Percentiles rank a stretch among this genome's conserved stretches.
Evolutionary conservation across 768 basidiomycete genomes (phyloP).

Genomic region (Macrolepiota dolichaula): DNA sequence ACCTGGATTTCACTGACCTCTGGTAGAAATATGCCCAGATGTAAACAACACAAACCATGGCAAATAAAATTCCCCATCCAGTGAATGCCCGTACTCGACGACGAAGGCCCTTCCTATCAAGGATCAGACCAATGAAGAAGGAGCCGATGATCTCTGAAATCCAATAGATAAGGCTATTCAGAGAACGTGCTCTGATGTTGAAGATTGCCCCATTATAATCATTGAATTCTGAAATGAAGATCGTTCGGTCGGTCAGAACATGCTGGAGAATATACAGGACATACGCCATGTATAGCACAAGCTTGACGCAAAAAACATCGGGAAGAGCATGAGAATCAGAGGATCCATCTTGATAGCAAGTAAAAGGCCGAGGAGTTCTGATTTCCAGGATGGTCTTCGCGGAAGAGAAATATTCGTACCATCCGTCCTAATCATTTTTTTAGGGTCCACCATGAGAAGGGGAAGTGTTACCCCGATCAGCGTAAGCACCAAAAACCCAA

Average conservation of each 20-base stretch:
- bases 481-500: constrained; percentile 72
- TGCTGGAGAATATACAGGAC: constrained; percentile 19
- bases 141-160: constrained; percentile 75
- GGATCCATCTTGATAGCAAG: constrained; percentile 68
- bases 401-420: constrained; percentile 62
- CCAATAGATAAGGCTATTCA: constrained; percentile 84
- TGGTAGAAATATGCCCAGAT: constrained; percentile 79
- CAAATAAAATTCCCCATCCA: constrained; percentile 61
- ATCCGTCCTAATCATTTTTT: constrained; percentile 70
- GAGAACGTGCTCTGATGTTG: constrained; percentile 71
- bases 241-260: constrained; percentile 1
- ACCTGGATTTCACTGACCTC: constrained; percentile 40
- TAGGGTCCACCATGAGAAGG: constrained; percentile 67
- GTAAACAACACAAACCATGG: constrained; percentile 66
- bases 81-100: constrained; percentile 68
- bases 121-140: constrained; percentile 61
- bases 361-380: constrained; percentile 69
- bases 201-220: constrained; percentile 79
- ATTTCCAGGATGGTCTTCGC: constrained; percentile 74
- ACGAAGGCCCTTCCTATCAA: no score
- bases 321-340: constrained; percentile 70
- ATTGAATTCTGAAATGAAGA: constrained; percentile 58
- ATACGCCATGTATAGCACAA: constrained; percentile 87
- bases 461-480: constrained; percentile 66
- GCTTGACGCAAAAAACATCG: constrained; percentile 82